Conservation (phyloP, 805 yeast species). For the Saturnispora bothae region DNA sequence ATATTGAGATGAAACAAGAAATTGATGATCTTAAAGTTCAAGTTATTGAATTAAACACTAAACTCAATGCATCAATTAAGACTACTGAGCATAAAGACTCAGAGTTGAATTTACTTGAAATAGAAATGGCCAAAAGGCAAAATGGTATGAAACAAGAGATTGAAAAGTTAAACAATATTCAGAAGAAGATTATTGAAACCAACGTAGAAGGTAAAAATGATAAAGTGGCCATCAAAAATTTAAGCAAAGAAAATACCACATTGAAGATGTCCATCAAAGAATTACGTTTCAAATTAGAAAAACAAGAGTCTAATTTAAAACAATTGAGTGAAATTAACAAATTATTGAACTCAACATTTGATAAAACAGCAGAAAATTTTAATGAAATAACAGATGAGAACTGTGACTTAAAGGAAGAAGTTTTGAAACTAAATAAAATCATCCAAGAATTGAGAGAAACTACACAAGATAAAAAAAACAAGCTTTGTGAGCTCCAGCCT, state of each 20-base stretch:
- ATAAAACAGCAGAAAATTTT: too few relatives aligned
- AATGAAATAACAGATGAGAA: too few relatives aligned
- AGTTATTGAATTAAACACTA: neutral
- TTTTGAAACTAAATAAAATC: too few relatives aligned
- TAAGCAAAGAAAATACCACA: neutral
- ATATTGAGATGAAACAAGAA: neutral
- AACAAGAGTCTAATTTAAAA: neutral
- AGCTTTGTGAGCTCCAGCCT: too few relatives aligned
- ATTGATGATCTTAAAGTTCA: neutral
- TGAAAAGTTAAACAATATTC: neutral
- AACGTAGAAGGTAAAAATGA: neutral
- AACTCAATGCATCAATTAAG: conserved; percentile 1
- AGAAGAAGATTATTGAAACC: neutral
- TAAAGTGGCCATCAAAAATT: neutral
- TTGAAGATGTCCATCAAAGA: neutral
- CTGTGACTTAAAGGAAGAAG: too few relatives aligned
- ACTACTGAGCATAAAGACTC: neutral
- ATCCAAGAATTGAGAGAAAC: too few relatives aligned
- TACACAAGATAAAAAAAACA: too few relatives aligned
- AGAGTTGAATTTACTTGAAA: conserved; percentile 1
- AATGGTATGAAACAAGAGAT: conserved; percentile 7
- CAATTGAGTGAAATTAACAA: conserved; percentile 1
- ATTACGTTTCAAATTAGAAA: neutral
- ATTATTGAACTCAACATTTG: too few relatives aligned
- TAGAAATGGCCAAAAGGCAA: conserved; percentile 21